Evolutionary conservation across 352 stramenopile species (phyloP).

Genomic region (Peronospora belbahrii): DNA sequence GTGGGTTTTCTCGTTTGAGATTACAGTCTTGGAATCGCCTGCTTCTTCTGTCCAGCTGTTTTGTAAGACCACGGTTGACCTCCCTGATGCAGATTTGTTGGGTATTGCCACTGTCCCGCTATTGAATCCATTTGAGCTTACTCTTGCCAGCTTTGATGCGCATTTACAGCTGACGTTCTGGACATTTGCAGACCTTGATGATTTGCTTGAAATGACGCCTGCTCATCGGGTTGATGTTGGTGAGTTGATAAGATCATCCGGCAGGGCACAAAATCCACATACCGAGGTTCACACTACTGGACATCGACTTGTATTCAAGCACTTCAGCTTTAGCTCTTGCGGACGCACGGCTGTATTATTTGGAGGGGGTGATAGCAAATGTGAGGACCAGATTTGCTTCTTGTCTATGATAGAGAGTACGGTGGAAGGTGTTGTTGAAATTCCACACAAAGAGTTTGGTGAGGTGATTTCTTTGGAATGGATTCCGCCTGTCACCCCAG

Average conservation of each 20-base stretch:
- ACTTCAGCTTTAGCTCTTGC: slow-evolving; percentile 46
- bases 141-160: slow-evolving; percentile 39
- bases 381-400: slow-evolving; percentile 41
- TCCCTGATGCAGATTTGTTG: slow-evolving; percentile 23
- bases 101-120: slow-evolving; percentile 37
- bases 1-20: slow-evolving; percentile 53
- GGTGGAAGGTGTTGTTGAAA: slow-evolving; percentile 43
- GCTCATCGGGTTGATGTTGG: slow-evolving; percentile 36
- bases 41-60: slow-evolving; percentile 32
- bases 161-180: slow-evolving; percentile 38
- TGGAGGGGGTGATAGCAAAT: slow-evolving; percentile 18
- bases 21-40: slow-evolving; percentile 1
- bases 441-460: slow-evolving; percentile 57
- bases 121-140: slow-evolving; percentile 39
- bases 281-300: slow-evolving; percentile 36
- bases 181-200: slow-evolving; percentile 50
- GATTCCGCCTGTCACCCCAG: slow-evolving; percentile 43
- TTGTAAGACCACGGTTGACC: slow-evolving; percentile 30
- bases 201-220: slow-evolving; percentile 33
- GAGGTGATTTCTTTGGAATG: slow-evolving; percentile 53
- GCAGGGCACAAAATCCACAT: slow-evolving; percentile 11
- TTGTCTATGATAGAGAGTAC: slow-evolving; percentile 40
- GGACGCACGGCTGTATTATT: slow-evolving; percentile 53
- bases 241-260: slow-evolving; percentile 23
- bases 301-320: slow-evolving; percentile 38